Conservation (phyloP, 495 filamentous ascomycete species). For the Gamarada debralockiae region DNA sequence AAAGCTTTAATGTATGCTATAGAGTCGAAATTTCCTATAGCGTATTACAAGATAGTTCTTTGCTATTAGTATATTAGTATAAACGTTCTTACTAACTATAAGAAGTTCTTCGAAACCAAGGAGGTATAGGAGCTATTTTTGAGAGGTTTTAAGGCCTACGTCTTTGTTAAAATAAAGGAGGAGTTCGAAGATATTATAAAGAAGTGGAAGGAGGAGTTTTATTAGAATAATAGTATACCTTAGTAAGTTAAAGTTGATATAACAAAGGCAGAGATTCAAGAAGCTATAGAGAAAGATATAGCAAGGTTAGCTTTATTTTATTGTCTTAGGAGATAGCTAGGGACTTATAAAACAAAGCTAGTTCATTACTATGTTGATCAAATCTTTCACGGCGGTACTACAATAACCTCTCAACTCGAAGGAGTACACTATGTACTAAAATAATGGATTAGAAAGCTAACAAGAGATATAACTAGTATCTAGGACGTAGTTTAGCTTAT, state of each 20-base stretch:
- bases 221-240: background rate
- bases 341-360: background rate
- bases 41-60: background rate
- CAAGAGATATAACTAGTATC: background rate
- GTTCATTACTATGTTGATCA: background rate
- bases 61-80: background rate
- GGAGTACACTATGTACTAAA: background rate
- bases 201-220: background rate
- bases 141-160: background rate
- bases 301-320: background rate
- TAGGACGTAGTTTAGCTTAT: background rate
- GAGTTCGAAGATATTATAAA: background rate
- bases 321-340: background rate
- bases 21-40: background rate
- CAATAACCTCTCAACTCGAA: background rate
- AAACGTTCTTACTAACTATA: background rate
- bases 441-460: background rate
- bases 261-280: background rate
- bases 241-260: background rate
- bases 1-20: background rate
- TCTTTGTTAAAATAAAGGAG: background rate
- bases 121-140: background rate
- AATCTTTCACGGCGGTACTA: background rate
- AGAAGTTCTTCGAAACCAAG: background rate
- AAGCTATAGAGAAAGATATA: background rate